Conservation (phyloP, 148 eudicot genomes). For the Euryodendron excelsum region DNA sequence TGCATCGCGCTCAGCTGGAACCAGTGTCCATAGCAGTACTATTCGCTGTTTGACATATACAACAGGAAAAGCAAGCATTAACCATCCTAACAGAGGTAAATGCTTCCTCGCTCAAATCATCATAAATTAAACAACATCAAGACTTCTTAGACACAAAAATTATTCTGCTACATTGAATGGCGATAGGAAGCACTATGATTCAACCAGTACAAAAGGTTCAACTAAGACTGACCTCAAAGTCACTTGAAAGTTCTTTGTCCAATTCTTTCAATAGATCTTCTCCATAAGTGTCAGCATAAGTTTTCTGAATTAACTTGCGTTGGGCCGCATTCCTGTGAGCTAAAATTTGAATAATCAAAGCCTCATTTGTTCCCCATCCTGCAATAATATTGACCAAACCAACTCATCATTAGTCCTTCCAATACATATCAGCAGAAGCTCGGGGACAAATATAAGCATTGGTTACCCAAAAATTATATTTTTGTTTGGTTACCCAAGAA, state of each 20-base stretch:
- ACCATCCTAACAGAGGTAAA: not conserved
- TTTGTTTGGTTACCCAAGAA: no score
- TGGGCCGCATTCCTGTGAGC: constrained; percentile 86
- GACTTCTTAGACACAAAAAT: not conserved
- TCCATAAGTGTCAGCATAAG: constrained; percentile 55
- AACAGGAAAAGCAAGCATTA: not conserved
- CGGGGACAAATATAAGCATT: not conserved
- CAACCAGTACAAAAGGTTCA: not conserved
- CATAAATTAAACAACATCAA: not conserved
- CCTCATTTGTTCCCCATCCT: constrained; percentile 99
- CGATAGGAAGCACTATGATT: not conserved
- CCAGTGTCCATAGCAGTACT: constrained; percentile 64
- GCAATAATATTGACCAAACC: constrained; percentile 13
- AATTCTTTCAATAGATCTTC: constrained; percentile 76
- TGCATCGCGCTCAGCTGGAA: constrained; percentile 80
- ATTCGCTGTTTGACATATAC: constrained; percentile 37
- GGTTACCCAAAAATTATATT: no score
- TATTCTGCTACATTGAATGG: not conserved
- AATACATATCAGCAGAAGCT: constrained; percentile 4
- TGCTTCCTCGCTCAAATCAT: constrained; percentile 2
- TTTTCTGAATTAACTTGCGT: constrained; percentile 61
- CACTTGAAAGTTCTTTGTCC: constrained; percentile 73
- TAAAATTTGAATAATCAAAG: constrained; percentile 62
- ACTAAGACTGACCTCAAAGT: constrained; percentile 63
- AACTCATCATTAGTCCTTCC: not conserved